Base-by-base conservation (phyloP, 2,329 filamentous ascomycete species). In the Colletotrichum sp. region DNA sequence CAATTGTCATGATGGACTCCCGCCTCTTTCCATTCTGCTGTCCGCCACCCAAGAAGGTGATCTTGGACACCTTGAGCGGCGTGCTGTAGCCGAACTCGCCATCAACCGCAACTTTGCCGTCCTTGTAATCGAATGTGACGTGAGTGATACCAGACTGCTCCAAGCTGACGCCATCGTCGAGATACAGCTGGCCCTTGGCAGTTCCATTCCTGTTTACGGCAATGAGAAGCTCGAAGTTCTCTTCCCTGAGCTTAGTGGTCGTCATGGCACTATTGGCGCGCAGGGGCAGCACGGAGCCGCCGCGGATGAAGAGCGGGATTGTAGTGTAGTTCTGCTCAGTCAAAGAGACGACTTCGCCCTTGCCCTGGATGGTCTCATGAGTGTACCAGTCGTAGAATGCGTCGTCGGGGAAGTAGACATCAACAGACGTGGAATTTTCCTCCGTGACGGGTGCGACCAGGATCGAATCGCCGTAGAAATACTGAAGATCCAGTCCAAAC, bases 151-250 rank as follows among this genome's bases (percentile, higher is more conserved):
- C 82, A 4, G 84, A 77, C 83, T 94, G 94, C 74, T 90, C 85
- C 66, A 96, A 79, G 30, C 90, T 92, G 74, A 78, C 92, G 10
- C 95, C 95, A 76, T 98, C 95, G 79, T 97, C 95, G 7, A 97
- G 85, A 82, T 96, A 97, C 72, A 97, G 86, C 67, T 88, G 87
- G 0, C 95, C 95, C 2, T 81, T 83, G 0, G 95, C 95, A 8
- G 85, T 90, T 5, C 93, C 94, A 67, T 93, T 86, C 1, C 82
- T 80, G 8, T 89, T 91, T 0, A 94, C 89, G 0, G 94, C 93
- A 60, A 98, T 88, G 43, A 96, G 80, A 67, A 98, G 85, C 81
- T 93, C 89, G 85, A 96, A 96, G 78, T 92, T 87, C 79, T 94
- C 87, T 78, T 90, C 88, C 57, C 93, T 88, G 48, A 94, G 85